Percentiles rank a stretch among this genome's conserved stretches.
Evolutionary conservation across 2,329 filamentous ascomycete species (phyloP).

Genomic region (Nemania sp.): DNA sequence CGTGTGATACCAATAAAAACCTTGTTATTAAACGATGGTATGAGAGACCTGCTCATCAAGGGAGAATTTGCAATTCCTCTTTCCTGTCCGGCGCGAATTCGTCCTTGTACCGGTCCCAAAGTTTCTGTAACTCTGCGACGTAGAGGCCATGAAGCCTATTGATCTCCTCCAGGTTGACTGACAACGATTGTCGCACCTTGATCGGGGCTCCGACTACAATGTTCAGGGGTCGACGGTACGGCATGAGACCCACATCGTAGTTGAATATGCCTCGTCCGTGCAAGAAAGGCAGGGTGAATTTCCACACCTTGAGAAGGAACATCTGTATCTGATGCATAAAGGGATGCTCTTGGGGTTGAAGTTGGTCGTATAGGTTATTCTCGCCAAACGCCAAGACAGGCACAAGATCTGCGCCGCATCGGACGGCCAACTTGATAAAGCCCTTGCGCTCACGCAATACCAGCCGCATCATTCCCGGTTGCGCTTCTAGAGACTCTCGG

Average conservation of each 20-base stretch:
- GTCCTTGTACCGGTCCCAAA: constrained; percentile 81
- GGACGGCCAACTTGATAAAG: constrained; percentile 90
- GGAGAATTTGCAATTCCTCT: constrained; percentile 68
- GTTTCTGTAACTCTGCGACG: constrained; percentile 69
- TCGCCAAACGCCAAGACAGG: constrained; percentile 93
- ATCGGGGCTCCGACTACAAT: constrained; percentile 88
- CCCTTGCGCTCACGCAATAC: constrained; percentile 85
- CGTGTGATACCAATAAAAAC: neutral
- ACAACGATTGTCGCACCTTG: constrained; percentile 62
- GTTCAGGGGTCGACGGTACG: constrained; percentile 84
- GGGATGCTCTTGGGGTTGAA: constrained; percentile 76
- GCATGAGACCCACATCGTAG: constrained; percentile 96
- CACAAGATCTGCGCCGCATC: constrained; percentile 90
- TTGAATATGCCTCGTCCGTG: constrained; percentile 94
- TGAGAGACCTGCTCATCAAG: constrained; percentile 20
- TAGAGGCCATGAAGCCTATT: constrained; percentile 81
- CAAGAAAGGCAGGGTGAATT: constrained; percentile 89
- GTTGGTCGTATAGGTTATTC: constrained; percentile 93
- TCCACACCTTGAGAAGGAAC: constrained; percentile 80
- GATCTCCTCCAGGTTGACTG: constrained; percentile 74
- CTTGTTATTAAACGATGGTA: neutral
- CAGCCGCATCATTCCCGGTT: constrained; percentile 74
- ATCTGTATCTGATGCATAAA: constrained; percentile 80
- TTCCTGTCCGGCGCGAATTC: constrained; percentile 66
- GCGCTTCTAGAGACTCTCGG: constrained; percentile 85